Evolutionary conservation across 208 protist species (phyloP), one percentile per base, ranked within the genome.

Genomic region (Balamuthia mandrillaris): DNA sequence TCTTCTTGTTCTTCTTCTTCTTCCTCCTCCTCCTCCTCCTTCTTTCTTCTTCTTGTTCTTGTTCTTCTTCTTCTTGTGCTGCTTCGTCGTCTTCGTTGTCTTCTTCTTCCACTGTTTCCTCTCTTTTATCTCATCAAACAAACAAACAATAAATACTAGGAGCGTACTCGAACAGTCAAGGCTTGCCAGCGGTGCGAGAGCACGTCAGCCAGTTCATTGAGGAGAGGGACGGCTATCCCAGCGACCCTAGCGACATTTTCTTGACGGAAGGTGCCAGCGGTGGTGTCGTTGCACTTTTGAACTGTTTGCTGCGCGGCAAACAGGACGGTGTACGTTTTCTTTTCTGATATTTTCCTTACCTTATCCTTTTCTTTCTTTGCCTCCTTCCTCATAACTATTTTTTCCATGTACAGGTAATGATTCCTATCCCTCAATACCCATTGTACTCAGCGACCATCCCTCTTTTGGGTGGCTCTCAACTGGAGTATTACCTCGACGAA

Each of bases 371-470:
- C 51, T 87, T 12, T 81, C 14, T 10, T 87, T 79, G 12, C 37
- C 75, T 81, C 47, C 33, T 4, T n/a, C 7, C 21, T 12, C 31
- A 29, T 88, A 41, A 49, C 27, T 5, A 84, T 86, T 61, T 21
- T 60, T 29, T 12, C 41, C 9, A 39, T 10, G 49, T 10, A 12
- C 56, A 88, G 66, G 88, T 97, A 10, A 94, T 99, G 88, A 95
- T 99, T 45, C 98, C 99, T 18, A 98, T 99, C 61, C 99, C 98
- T 72, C 98, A 99, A 92, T 99, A 99, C 91, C 98, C 98, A 68
- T 90, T 99, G 7, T 99, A 99, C 93, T 97, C 95, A 51, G 98
- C 98, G 5, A 93, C 97, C 75, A 94, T 99, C 72, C 87, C 95
- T 14, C 87, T 99, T 9, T 90, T 97, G 29, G 95, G 96, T 31